Conservation (phyloP, 345 rosid species). For the Eucalyptus pumila region DNA sequence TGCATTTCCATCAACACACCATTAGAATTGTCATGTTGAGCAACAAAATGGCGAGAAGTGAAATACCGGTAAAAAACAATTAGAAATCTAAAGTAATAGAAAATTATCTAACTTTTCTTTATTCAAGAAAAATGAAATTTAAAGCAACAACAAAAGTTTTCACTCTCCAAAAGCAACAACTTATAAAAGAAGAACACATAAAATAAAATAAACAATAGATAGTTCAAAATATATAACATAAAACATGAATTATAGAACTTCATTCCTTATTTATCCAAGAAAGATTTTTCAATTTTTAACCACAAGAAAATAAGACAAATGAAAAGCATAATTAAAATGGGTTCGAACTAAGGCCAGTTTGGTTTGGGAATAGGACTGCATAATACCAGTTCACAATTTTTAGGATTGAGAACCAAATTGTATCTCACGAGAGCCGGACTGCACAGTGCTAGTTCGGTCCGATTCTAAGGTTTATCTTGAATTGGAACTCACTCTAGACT, state of each 20-base stretch:
- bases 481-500: background rate
- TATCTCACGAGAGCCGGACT: background rate
- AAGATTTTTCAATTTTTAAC: background rate
- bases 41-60: background rate
- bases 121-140: background rate
- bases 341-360: accelerated
- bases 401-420: background rate
- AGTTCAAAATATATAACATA: background rate
- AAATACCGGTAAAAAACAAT: background rate
- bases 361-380: accelerated
- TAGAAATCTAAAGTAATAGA: background rate
- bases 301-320: background rate
- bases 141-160: background rate
- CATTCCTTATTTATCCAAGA: background rate
- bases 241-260: background rate
- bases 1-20: background rate
- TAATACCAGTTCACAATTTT: background rate
- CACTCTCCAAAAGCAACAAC: background rate
- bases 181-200: background rate
- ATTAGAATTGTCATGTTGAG: background rate
- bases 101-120: background rate
- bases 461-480: background rate
- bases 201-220: background rate
- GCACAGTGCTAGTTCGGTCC: background rate
- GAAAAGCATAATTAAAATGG: background rate